Evolutionary conservation across 2,329 filamentous ascomycete genomes (phyloP), one percentile per base, ranked within the genome.

Genomic region (Fusarium hainanense): DNA sequence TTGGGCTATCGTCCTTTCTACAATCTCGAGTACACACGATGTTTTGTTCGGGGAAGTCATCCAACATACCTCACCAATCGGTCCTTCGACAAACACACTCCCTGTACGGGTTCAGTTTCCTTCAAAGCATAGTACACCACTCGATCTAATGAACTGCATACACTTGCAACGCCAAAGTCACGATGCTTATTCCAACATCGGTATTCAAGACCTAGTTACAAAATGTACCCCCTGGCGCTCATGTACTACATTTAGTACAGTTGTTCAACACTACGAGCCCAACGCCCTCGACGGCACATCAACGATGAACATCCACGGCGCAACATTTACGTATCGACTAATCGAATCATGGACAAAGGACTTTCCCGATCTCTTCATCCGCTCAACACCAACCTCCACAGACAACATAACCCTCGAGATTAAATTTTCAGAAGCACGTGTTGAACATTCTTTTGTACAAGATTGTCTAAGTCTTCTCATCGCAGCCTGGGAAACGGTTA

Each of bases 11-110:
- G 82, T 85, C 0, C 80, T 90, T 9, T 84, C 85, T 1, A 84
- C 81, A 25, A 76, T 88, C 12, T 83, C 85, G 0, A 82, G 80
- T 0, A 79, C 75, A 0, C 77, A 81, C 8, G 87, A 89, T 43
- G 82, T 89, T 9, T 80, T 88, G 6, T 89, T 89, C 58, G 88
- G 87, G 10, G 84, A 88, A 70, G 76, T 85, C 5, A 78, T 87
- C 16, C 82, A 84, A 13, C 84, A 10, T 28, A 23, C 2, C 74
- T 77, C 4, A 79, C 85, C 3, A 76, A 79, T 93, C 82, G 85
- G 85, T 0, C 85, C 85, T 6, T 75, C 80, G 41, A 78, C 79
- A 32, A 87, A 85, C 56, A 78, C 82, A 3, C 79, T 85, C 7
- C 85, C 85, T 1, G 82, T 87, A 13, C 81, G 85, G 1, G 81